Conservation (phyloP, 352 stramenopile species). For the Pythium brassicae region DNA sequence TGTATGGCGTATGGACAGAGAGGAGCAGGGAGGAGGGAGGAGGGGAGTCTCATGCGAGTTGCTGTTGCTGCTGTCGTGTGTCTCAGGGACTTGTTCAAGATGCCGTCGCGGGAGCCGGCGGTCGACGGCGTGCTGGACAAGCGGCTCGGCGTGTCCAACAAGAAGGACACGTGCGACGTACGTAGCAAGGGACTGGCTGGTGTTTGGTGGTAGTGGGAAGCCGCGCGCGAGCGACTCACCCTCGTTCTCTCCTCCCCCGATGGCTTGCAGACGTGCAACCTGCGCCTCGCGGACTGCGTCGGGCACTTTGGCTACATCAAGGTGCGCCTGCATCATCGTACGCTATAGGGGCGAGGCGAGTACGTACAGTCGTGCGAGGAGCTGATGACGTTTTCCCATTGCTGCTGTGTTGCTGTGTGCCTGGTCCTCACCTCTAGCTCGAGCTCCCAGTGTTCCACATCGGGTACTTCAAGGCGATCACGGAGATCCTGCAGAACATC, state of each 20-base stretch:
- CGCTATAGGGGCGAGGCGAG: too few species aligned
- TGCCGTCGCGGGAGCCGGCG: conserved; percentile 92
- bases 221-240: too few species aligned
- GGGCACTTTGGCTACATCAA: conserved; percentile 99
- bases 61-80: neutral
- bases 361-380: too few species aligned
- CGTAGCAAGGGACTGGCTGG: conserved; percentile 21
- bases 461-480: conserved; percentile 98
- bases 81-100: conserved; percentile 95
- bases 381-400: too few species aligned
- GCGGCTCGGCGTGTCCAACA: conserved; percentile 97
- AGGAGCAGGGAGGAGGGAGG: too few species aligned
- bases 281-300: conserved; percentile 96
- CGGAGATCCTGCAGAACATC: conserved; percentile 97
- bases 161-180: conserved; percentile 93
- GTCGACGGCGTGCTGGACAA: conserved; percentile 94
- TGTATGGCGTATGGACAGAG: too few species aligned
- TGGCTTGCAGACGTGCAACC: conserved; percentile 68
- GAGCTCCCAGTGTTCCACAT: conserved; percentile 99
- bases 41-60: neutral
- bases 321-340: neutral
- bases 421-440: conserved; percentile 24
- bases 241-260: neutral
- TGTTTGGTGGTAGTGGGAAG: too few species aligned
- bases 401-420: too few species aligned